Evolutionary conservation across 2,329 filamentous ascomycete species (phyloP), one percentile per base, ranked within the genome.

Genomic region (Botryotinia narcissicola): DNA sequence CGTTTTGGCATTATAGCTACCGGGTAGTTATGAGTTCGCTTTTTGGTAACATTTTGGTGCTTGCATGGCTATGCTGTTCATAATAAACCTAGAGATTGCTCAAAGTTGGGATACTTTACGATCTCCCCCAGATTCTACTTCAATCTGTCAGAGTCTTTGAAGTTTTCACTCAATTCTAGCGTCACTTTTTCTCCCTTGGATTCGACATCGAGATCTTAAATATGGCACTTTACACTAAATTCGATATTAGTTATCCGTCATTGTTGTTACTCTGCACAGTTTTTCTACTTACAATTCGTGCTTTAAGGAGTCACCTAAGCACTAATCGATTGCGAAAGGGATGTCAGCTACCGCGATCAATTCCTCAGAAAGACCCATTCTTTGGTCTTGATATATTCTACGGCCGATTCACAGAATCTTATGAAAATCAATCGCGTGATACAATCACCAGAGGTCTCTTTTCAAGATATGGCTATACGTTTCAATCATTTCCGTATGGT

Each of bases 341-440:
- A 4, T 70, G 57, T 18, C 42, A 35, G 59, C 57, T 57, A 37
- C 68, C 57, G 2, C 60, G 4, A 40, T 66, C 61, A n/a, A 0
- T 71, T 51, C 73, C 73, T 22, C 48, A 73, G 14, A 61, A 71
- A 40, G 37, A 61, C 9, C 67, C 48, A 25, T 62, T 60, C 14
- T 59, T 66, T 42, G 61, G 63, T 16, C 57, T 70, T 51, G 54
- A 51, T 1, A 51, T 62, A 48, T 62, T 70, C 40, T 60, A 73
- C 44, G 32, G 22, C 54, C 86, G 59, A 10, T 73, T 68, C 46
- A 48, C 57, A 20, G 59, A 59, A 44, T 62, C 40, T 12, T 59
- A 72, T n/a, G 51, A 68, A 64, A 59, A 63, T n/a, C 48, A 25
- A 68, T 40, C 73, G 51, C 70, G 51, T 40, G 61, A 42, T 63